phyloP scores from a whole-genome alignment of 768 basidiomycete genomes.

The Austroboletus eburneus region DNA sequence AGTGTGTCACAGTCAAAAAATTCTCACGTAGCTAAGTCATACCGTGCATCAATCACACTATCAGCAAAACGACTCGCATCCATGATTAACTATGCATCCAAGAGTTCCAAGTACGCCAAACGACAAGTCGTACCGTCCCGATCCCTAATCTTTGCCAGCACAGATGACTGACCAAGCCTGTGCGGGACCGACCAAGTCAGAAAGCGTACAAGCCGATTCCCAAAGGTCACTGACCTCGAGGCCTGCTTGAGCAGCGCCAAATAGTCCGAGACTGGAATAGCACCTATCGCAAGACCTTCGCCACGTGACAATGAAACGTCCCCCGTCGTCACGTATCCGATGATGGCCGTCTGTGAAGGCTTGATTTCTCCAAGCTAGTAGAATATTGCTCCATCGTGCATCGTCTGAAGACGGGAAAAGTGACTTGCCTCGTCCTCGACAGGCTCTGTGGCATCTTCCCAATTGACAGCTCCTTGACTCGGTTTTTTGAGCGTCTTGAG shows the following conservation, averaged over 20 bases:
- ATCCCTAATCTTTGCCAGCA: constrained; percentile 65
- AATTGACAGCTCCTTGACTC: constrained; percentile 5
- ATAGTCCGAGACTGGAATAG: constrained; percentile 54
- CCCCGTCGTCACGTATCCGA: constrained; percentile 85
- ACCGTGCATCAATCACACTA: too few relatives aligned
- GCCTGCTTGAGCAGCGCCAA: constrained; percentile 52
- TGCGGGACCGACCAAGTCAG: not conserved
- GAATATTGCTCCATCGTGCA: not conserved
- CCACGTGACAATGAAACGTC: constrained; percentile 79
- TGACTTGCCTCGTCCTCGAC: constrained; percentile 23
- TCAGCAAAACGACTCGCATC: too few relatives aligned
- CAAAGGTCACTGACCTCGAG: constrained; percentile 24
- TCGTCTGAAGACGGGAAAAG: not conserved
- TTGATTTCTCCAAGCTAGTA: constrained; percentile 43
- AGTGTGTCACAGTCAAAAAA: too few relatives aligned
- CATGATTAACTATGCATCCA: constrained; percentile 31
- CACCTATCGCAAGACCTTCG: constrained; percentile 72
- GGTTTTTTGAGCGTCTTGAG: constrained; percentile 30
- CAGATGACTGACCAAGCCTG: constrained; percentile 27
- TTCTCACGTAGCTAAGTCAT: too few relatives aligned
- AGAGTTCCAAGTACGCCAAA: constrained; percentile 42
- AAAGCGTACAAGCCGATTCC: not conserved
- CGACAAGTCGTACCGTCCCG: constrained; percentile 52
- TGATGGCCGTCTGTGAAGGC: constrained; percentile 43
- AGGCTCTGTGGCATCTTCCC: constrained; percentile 15